Evolutionary conservation across 441 rosid species (phyloP), one percentile per base, ranked within the genome.

Genomic region (Jatropha multifida): DNA sequence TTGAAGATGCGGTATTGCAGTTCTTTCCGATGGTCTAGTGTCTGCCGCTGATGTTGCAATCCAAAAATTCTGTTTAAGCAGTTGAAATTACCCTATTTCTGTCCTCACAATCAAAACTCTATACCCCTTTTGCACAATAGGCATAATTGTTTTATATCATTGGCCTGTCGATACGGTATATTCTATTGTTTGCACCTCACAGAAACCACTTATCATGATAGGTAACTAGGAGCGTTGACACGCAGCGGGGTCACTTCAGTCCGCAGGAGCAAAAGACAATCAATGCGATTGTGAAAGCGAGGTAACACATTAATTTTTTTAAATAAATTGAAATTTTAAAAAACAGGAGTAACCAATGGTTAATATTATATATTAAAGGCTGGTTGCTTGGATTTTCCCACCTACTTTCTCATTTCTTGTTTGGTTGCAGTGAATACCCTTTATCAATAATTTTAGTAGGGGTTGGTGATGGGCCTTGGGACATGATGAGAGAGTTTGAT

Each of bases 381-480:
- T 77, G 59, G n/a, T 79, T 63, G 58, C 71, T 83, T 73, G 67
- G 42, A 55, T 32, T 68, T 49, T 58, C 72, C 59, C 13, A 58
- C 44, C 3, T 49, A 62, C 20, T 62, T 69, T 48, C 71, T 80
- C 60, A 69, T 72, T 63, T 55, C 71, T 74, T 59, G 18, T 64
- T 68, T 41, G 6, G 68, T 74, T 87, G 81, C 90, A 96, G 99
- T 56, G 84, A 86, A 75, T 86, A 86, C 82, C 98, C 99, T n/a
- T 82, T 96, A 77, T 96, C 99, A 13, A 96, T 96, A 67, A 86
- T 94, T 65, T 80, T 94, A 65, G 99, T 96, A 26, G 98, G 99
- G 60, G 99, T 96, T 56, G 99, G 99, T 65, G 99, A 96, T 74
- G 99, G 98, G 3, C 99, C 99, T 13, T 96, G 99, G 99, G 98